Conservation (phyloP, 2,329 filamentous ascomycete genomes). For the Biscogniauxia marginata region DNA sequence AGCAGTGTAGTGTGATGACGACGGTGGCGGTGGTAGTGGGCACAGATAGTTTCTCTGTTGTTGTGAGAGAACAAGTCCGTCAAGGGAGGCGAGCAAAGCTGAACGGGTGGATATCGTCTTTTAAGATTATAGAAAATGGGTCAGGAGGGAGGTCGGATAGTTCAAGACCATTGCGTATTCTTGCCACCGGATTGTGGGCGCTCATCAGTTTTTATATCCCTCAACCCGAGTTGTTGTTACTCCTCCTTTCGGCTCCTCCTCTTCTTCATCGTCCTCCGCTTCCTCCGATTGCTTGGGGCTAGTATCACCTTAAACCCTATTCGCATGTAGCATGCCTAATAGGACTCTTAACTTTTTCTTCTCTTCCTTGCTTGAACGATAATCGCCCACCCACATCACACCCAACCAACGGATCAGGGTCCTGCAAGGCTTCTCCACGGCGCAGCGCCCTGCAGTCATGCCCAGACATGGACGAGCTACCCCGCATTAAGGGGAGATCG, state of each 20-base stretch:
- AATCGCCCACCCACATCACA: not conserved
- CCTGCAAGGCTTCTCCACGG: not conserved
- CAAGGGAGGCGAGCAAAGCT: too few species aligned
- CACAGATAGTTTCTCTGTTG: not conserved
- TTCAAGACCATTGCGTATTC: not conserved
- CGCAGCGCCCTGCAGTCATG: not conserved
- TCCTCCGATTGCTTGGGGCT: not conserved
- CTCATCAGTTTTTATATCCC: not conserved
- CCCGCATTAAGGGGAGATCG: not conserved
- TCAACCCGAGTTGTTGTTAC: not conserved
- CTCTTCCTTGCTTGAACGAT: not conserved
- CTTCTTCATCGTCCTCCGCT: not conserved
- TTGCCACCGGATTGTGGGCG: not conserved
- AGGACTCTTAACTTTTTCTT: not conserved
- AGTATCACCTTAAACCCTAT: not conserved
- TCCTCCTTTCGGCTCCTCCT: not conserved
- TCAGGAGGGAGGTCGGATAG: not conserved
- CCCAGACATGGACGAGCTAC: not conserved
- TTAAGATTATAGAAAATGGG: not conserved
- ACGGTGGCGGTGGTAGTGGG: not conserved
- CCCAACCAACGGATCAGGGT: not conserved
- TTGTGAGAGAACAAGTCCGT: too few species aligned
- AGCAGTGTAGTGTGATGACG: not conserved
- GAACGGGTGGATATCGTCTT: not conserved
- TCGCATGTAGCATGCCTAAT: not conserved